Conservation (phyloP, 768 basidiomycete genomes). For the Aureoboletus auriporus region DNA sequence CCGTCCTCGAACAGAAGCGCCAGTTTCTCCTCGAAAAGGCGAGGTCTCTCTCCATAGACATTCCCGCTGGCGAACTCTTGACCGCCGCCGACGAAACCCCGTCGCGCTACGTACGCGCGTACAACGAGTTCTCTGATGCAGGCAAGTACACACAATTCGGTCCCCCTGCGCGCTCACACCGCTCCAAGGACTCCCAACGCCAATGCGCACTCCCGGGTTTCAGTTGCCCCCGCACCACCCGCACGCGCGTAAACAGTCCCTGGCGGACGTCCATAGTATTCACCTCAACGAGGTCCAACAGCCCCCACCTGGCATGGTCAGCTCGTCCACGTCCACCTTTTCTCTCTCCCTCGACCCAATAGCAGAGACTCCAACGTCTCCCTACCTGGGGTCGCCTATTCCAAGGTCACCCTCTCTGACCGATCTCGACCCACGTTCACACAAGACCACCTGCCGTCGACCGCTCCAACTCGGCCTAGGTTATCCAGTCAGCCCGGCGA, state of each 20-base stretch:
- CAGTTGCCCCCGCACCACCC: slow-evolving; percentile 61
- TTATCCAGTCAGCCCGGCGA: slow-evolving; percentile 28
- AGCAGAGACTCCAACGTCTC: slow-evolving; percentile 38
- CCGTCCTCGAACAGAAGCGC: slow-evolving; percentile 50
- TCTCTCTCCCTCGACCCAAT: slow-evolving; percentile 48
- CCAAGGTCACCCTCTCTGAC: slow-evolving; percentile 24
- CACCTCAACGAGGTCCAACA: slow-evolving; percentile 31
- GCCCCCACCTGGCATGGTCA: slow-evolving; percentile 21
- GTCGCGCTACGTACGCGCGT: slow-evolving; percentile 29
- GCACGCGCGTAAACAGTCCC: slow-evolving; percentile 72
- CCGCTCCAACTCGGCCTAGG: slow-evolving; percentile 46
- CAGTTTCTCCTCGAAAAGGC: slow-evolving; percentile 49
- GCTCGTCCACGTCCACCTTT: slow-evolving; percentile 45
- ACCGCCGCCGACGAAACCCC: slow-evolving; percentile 3
- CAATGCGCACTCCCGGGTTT: slow-evolving; percentile 46
- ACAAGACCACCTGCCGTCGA: slow-evolving; percentile 21
- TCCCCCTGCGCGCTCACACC: slow-evolving; percentile 5
- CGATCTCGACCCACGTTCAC: slow-evolving; percentile 18
- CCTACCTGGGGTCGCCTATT: slow-evolving; percentile 35
- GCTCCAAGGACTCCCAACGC: slow-evolving; percentile 24
- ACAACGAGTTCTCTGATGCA: slow-evolving; percentile 24
- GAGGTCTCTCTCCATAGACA: slow-evolving; percentile 60
- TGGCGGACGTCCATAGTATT: slow-evolving; percentile 46
- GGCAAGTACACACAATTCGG: slow-evolving; percentile 8
- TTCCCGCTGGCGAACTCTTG: slow-evolving; percentile 47